These are phyloP conservation scores for Closterium sp. DNA, from an alignment of 139 green algal species.

Conservation along the genomic window DNA sequence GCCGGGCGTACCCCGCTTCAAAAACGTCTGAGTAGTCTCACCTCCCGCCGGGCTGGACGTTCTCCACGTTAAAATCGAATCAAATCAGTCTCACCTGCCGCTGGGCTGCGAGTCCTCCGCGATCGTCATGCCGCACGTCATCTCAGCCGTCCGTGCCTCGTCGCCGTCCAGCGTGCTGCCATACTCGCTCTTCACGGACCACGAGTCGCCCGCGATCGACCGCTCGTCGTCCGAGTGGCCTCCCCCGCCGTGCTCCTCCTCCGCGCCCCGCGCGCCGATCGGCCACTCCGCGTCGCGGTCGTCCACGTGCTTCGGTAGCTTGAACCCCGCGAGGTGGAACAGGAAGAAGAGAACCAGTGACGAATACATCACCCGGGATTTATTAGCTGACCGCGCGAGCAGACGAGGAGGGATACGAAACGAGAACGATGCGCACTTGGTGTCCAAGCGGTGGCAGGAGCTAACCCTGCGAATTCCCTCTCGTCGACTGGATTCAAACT, in stretches of 20 bases:
- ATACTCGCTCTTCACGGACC: conserved; percentile 49
- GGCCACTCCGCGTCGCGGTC: not conserved
- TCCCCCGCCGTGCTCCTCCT: not conserved
- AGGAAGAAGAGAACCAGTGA: not conserved
- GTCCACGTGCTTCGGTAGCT: not conserved
- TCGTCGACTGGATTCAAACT: not conserved
- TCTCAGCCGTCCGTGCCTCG: not conserved
- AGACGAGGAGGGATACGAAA: not conserved
- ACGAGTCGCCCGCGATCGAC: conserved; percentile 44
- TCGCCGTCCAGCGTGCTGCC: conserved; percentile 43
- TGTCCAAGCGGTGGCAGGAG: not conserved
- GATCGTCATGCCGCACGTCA: not conserved
- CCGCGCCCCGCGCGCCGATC: not conserved
- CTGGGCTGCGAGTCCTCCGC: not conserved
- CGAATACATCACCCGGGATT: not conserved
- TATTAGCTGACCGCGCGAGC: not conserved
- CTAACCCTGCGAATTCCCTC: not conserved
- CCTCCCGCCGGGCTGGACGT: not conserved
- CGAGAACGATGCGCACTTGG: not conserved
- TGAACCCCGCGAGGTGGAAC: not conserved
- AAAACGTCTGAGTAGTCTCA: too few relatives aligned
- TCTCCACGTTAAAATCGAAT: too few relatives aligned
- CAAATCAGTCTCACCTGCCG: not conserved
- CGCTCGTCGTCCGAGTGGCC: conserved; percentile 22
- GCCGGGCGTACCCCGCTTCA: too few relatives aligned